These are phyloP conservation scores for Buddleja alternifolia DNA, from an alignment of 257 asterid species.

Conservation along the genomic window DNA sequence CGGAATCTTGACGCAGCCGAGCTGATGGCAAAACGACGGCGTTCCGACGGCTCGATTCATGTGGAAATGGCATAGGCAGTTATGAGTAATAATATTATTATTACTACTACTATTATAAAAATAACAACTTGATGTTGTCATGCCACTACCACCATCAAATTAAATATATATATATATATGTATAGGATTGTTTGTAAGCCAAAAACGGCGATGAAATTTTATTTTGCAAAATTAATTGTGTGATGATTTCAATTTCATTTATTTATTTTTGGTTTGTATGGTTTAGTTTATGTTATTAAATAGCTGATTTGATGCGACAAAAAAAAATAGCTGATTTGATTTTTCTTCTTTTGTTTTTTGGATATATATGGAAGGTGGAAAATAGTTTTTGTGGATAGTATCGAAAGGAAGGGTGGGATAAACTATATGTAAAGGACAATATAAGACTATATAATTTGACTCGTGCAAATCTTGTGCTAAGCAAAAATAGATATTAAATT, in stretches of 20 bases:
- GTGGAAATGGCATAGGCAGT: slow-evolving; percentile 50
- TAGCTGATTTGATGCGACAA: no score
- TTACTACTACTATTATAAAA: slow-evolving; percentile 10
- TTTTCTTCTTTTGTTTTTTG: slow-evolving; percentile 7
- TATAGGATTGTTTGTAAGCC: no score
- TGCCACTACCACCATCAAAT: slow-evolving; percentile 41
- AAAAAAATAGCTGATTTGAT: slow-evolving; percentile 19
- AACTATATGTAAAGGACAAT: background rate
- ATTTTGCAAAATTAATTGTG: no score
- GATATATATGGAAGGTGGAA: slow-evolving; percentile 17
- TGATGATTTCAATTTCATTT: no score
- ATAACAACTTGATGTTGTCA: slow-evolving; percentile 51
- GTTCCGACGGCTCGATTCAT: slow-evolving; percentile 47
- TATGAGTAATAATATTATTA: slow-evolving; percentile 23
- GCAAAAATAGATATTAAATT: no score
- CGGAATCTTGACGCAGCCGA: slow-evolving; percentile 40
- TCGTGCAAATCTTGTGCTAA: no score
- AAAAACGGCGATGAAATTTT: no score
- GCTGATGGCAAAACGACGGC: slow-evolving; percentile 46
- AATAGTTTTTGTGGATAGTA: slow-evolving; percentile 51
- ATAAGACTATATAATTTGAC: no score
- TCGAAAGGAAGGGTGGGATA: slow-evolving; percentile 32
- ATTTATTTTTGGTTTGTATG: background rate
- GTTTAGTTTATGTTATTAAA: background rate
- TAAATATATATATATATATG: no score